Evolutionary conservation across 192 early-diverging fungal species (phyloP), one percentile per base, ranked within the genome.

Genomic region (Mortierella antarctica): DNA sequence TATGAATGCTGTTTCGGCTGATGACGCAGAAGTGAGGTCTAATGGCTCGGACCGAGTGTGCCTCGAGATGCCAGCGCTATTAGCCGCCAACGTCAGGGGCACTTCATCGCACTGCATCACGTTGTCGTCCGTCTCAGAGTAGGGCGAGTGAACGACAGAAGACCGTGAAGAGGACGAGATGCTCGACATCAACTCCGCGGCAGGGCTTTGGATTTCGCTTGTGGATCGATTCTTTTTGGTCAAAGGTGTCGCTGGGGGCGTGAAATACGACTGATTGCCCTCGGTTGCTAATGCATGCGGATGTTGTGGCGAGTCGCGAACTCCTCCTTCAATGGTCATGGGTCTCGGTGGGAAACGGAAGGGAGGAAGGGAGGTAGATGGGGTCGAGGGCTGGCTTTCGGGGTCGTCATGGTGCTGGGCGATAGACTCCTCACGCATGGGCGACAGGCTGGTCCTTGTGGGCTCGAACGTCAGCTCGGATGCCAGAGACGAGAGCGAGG

Each of bases 401-500:
- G 63, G n/a, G 11, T 13, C 57, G 31, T 15, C 49, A 10, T 21
- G 31, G 23, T 18, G 31, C 15, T 7, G 7, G 14, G 41, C 42
- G 17, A 44, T 18, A 4, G 12, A 1, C 20, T 80, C 70, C 41
- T 80, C 77, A 7, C 20, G 39, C 77, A 80, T 80, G 0, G 77
- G 70, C 11, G 77, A 80, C n/a, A 80, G 42, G 53, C 70, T 72
- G 6, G 70, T 44, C 14, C 60, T 31, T 8, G 68, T 79, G 10
- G 77, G 77, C 42, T 80, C 77, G 53, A 80, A 80, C 4, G 77
- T 72, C 53, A 80, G 14, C 54, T 80, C 77, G 0, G 77, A 80
- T 6, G 77, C 77, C 10, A 80, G 46, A 0, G 65, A 64, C 5
- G 77, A 80, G 12, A 80, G 49, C 15, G 77, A 80, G 15, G 70